Percentiles rank a stretch among this genome's conserved stretches.
phyloP scores from a whole-genome alignment of 1,139 yeast genomes.

The Taiozyma sp. region DNA sequence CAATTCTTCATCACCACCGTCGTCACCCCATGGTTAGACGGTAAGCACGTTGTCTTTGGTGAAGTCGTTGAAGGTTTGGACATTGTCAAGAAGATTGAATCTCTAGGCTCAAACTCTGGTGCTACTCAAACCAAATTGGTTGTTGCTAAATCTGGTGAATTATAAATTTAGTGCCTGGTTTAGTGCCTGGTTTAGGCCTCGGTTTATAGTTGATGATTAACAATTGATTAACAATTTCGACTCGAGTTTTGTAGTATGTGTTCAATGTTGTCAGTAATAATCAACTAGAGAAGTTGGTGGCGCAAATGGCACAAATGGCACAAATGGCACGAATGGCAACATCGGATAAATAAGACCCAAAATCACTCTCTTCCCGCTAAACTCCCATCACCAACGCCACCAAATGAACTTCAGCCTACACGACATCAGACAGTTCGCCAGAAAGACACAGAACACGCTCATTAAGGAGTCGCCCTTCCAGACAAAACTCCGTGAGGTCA shows the following conservation, averaged over 20 bases:
- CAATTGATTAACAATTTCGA: background rate
- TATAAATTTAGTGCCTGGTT: too few relatives aligned
- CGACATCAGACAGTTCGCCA: constrained; percentile 31
- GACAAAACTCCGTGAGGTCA: background rate
- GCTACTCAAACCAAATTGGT: constrained; percentile 72
- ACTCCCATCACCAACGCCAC: background rate
- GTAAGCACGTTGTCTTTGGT: constrained; percentile 98
- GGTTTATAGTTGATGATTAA: background rate
- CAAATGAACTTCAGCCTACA: constrained; percentile 25
- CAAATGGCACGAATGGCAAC: too few relatives aligned
- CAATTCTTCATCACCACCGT: constrained; percentile 99
- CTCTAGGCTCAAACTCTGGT: constrained; percentile 82
- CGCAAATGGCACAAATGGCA: too few relatives aligned
- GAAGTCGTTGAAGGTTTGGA: constrained; percentile 91
- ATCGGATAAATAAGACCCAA: background rate
- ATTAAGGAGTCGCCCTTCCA: constrained; percentile 18
- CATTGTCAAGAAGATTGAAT: constrained; percentile 87
- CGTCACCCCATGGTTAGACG: constrained; percentile 94
- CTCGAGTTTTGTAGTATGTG: too few relatives aligned
- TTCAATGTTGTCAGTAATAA: too few relatives aligned
- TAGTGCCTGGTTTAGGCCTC: background rate
- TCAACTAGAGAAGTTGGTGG: too few relatives aligned
- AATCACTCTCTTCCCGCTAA: background rate
- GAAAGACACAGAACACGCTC: constrained; percentile 17
- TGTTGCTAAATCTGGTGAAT: constrained; percentile 84